Conservation (phyloP, 2,329 filamentous ascomycete species). For the Xylariaceae sp. region DNA sequence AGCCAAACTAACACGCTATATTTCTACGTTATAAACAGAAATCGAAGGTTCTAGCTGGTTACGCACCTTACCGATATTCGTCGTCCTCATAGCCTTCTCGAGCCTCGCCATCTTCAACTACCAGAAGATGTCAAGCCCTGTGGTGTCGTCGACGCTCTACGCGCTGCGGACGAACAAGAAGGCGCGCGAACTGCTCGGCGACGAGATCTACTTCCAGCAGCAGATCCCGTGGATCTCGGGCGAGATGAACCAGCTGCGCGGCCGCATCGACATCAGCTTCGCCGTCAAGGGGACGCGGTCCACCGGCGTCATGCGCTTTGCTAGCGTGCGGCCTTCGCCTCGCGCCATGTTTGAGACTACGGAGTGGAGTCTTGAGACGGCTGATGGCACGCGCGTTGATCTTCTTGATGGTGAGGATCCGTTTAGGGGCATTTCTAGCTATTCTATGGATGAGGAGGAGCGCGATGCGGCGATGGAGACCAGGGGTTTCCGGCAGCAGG, state of each 20-base stretch:
- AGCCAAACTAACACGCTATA: neutral
- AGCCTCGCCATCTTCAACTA: constrained; percentile 97
- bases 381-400: constrained; percentile 59
- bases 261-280: constrained; percentile 82
- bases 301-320: constrained; percentile 73
- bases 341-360: constrained; percentile 74
- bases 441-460: constrained; percentile 40
- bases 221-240: constrained; percentile 80
- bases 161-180: constrained; percentile 74
- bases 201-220: constrained; percentile 77
- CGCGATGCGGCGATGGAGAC: constrained; percentile 39
- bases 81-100: constrained; percentile 63
- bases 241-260: constrained; percentile 90
- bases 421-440: constrained; percentile 52
- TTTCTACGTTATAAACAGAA: constrained; percentile 32
- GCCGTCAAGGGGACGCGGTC: constrained; percentile 74
- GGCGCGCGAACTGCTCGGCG: constrained; percentile 75
- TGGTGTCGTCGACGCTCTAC: constrained; percentile 87
- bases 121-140: constrained; percentile 84
- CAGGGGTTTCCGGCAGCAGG: constrained; percentile 52
- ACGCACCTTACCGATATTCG: constrained; percentile 76
- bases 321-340: constrained; percentile 61
- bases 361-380: constrained; percentile 79
- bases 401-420: constrained; percentile 73
- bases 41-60: constrained; percentile 57